These are phyloP conservation scores for Sutorius australiensis DNA, from an alignment of 768 basidiomycete species.

Conservation along the genomic window DNA sequence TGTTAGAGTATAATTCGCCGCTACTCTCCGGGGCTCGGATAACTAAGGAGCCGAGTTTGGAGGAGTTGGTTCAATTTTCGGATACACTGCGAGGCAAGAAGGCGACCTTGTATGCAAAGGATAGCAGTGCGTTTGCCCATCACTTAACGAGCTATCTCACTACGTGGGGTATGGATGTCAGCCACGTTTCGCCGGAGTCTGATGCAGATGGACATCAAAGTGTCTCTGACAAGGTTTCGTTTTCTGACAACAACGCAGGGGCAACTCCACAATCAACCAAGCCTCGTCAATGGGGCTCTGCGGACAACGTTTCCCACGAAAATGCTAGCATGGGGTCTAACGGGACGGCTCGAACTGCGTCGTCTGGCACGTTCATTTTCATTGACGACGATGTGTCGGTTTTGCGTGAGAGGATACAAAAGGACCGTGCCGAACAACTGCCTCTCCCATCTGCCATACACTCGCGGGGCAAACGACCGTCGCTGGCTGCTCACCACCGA, in stretches of 20 bases:
- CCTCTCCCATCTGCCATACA: conserved; percentile 37
- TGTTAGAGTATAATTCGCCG: conserved; percentile 46
- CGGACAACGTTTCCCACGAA: conserved; percentile 22
- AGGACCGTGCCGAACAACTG: conserved; percentile 55
- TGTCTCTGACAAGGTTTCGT: conserved; percentile 14
- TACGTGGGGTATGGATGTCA: conserved; percentile 93
- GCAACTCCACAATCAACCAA: conserved; percentile 11
- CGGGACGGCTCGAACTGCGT: conserved; percentile 23
- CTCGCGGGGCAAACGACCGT: conserved; percentile 58
- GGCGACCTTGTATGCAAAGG: conserved; percentile 79
- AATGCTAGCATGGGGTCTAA: conserved; percentile 15
- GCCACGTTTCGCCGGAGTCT: conserved; percentile 65
- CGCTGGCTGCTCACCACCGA: conserved; percentile 62
- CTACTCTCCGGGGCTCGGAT: conserved; percentile 48
- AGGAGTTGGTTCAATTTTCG: conserved; percentile 74
- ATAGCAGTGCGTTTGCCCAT: conserved; percentile 86
- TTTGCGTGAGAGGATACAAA: conserved; percentile 69
- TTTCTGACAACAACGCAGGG: conserved; percentile 5
- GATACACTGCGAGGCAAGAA: conserved; percentile 80
- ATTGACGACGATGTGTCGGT: conserved; percentile 90
- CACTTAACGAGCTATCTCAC: conserved; percentile 92
- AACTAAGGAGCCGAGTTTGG: conserved; percentile 71
- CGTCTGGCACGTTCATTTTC: conserved; percentile 64
- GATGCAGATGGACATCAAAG: conserved; percentile 41
- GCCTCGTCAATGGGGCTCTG: conserved; percentile 20